Conservation (phyloP, 2,329 filamentous ascomycete species). For the Trichoderma atrobrunneum region DNA sequence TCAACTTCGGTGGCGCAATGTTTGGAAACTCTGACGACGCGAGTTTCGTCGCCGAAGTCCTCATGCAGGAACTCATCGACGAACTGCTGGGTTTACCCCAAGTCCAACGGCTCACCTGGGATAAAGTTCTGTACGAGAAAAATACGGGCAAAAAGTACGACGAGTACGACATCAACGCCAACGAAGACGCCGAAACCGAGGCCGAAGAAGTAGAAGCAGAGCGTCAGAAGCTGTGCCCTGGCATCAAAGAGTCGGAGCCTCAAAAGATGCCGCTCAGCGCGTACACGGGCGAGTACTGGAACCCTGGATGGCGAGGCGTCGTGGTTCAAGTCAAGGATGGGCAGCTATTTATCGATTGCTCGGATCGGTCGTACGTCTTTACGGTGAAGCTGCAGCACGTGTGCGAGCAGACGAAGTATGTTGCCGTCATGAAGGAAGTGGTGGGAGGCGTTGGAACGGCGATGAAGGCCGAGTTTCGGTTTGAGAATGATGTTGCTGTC, state of each 20-base stretch:
- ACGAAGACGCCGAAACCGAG: not conserved
- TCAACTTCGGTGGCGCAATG: slow-evolving; percentile 28
- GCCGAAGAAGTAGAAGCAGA: not conserved
- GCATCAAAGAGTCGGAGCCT: not conserved
- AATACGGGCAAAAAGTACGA: not conserved
- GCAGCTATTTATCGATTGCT: slow-evolving; percentile 27
- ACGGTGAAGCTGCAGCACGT: slow-evolving; percentile 25
- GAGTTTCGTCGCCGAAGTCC: slow-evolving; percentile 19
- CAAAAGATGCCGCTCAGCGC: slow-evolving; percentile 16
- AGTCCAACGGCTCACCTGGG: not conserved
- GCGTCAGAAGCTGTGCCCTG: not conserved
- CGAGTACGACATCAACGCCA: not conserved
- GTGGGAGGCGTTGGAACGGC: not conserved
- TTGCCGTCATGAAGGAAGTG: slow-evolving; percentile 18
- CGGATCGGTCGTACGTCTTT: slow-evolving; percentile 30
- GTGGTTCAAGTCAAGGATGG: slow-evolving; percentile 23
- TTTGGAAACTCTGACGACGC: slow-evolving; percentile 27
- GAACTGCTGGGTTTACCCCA: slow-evolving; percentile 15
- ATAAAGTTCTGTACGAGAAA: not conserved
- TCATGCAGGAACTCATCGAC: slow-evolving; percentile 26
- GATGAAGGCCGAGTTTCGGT: slow-evolving; percentile 22
- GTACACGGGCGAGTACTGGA: slow-evolving; percentile 27
- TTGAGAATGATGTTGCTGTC: slow-evolving; percentile 19
- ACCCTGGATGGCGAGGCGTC: slow-evolving; percentile 29
- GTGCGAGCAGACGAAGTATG: slow-evolving; percentile 22